Evolutionary conservation across 2,329 filamentous ascomycete species (phyloP).

Genomic region (Aspergillus sp.): DNA sequence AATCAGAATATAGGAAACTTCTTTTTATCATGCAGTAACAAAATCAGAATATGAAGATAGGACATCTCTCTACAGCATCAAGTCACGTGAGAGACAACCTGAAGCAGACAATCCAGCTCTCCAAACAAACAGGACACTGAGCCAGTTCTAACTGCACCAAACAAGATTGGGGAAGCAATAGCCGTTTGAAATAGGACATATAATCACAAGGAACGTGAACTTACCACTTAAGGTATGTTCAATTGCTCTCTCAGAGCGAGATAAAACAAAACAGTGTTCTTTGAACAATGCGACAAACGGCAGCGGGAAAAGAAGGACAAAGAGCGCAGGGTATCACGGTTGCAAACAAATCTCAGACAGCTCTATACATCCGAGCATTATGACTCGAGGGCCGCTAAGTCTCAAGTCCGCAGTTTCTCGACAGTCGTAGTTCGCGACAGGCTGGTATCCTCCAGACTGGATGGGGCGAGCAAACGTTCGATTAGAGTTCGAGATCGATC

Average conservation of each 20-base stretch:
- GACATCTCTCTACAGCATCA: no score
- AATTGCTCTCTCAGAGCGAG: neutral
- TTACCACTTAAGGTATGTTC: neutral
- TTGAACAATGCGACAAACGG: neutral
- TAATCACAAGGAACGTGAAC: neutral
- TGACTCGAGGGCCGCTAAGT: neutral
- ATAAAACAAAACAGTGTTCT: neutral
- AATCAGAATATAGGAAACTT: no score
- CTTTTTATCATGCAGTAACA: no score
- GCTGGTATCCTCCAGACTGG: neutral
- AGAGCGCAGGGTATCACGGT: neutral
- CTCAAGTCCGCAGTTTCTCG: neutral
- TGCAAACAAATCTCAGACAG: neutral
- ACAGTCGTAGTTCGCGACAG: neutral
- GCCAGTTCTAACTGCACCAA: no score
- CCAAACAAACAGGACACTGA: no score
- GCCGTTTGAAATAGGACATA: no score
- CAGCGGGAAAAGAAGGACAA: neutral
- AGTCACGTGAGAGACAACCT: no score
- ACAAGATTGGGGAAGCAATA: no score
- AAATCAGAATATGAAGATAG: no score
- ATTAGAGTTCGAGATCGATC: constrained; percentile 19
- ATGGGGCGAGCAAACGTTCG: constrained; percentile 10
- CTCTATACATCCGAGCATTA: neutral
- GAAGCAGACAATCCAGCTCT: no score